Percentiles rank a stretch among this genome's conserved stretches.
Conservation (phyloP, 2,329 filamentous ascomycete species). For the Trichophaea hybrida region DNA sequence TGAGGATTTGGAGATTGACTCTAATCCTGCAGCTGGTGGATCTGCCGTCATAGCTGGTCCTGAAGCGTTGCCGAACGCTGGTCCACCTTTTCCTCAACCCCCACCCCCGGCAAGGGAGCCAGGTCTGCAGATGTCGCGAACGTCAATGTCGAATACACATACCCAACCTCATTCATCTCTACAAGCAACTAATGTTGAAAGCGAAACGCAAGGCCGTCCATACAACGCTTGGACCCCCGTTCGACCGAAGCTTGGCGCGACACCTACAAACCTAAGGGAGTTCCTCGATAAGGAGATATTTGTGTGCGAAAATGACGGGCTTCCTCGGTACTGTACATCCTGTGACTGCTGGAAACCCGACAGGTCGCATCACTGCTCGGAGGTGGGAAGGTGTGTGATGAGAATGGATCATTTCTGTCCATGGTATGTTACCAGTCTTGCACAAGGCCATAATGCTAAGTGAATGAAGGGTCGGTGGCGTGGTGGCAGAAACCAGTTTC, state of each 20-base stretch:
- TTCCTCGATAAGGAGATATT: constrained; percentile 79
- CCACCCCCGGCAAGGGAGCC: not conserved
- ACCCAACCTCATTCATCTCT: not conserved
- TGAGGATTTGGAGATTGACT: not conserved
- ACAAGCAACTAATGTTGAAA: not conserved
- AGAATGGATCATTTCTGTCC: constrained; percentile 97
- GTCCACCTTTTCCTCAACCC: too few relatives aligned
- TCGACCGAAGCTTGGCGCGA: constrained; percentile 30
- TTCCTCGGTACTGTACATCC: constrained; percentile 72
- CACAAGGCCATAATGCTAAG: constrained; percentile 7
- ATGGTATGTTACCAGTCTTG: constrained; percentile 37
- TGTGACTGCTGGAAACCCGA: constrained; percentile 84
- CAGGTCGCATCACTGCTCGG: constrained; percentile 71
- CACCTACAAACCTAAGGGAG: constrained; percentile 52
- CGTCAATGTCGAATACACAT: not conserved
- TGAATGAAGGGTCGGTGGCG: constrained; percentile 61
- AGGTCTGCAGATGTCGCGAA: not conserved
- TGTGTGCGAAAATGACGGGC: constrained; percentile 65
- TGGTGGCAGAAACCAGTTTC: constrained; percentile 59
- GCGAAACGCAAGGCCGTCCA: constrained; percentile 7
- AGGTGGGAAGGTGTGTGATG: constrained; percentile 63
- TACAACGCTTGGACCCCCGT: constrained; percentile 4
- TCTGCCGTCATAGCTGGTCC: too few relatives aligned
- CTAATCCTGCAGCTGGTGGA: not conserved
- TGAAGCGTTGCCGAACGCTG: too few relatives aligned